Evolutionary conservation across 495 filamentous ascomycete genomes (phyloP).

Genomic region (Penicillium nucicola): DNA sequence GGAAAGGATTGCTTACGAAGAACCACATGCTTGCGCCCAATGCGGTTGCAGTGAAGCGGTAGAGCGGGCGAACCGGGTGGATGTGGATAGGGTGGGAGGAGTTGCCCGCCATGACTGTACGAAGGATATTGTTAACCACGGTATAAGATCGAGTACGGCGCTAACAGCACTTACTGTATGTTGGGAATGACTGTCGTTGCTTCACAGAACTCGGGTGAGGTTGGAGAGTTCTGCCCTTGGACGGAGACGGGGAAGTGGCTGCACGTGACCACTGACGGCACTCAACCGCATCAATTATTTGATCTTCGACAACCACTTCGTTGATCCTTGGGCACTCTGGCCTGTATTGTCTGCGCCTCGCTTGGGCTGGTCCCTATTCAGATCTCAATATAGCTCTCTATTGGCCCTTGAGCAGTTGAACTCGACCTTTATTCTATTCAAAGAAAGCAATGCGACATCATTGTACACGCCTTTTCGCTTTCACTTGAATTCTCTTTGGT

Average conservation of each 20-base stretch:
- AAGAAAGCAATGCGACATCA: conserved; percentile 1
- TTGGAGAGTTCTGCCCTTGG: conserved; percentile 6
- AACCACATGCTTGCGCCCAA: conserved; percentile 99
- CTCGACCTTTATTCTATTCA: not conserved
- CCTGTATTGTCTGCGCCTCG: not conserved
- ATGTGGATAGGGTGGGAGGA: conserved; percentile 65
- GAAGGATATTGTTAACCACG: conserved; percentile 3
- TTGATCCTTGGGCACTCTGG: not conserved
- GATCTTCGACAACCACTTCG: not conserved
- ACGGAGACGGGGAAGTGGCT: conserved; percentile 5
- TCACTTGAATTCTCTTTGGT: not conserved
- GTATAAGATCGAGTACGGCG: not conserved
- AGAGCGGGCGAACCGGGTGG: conserved; percentile 69
- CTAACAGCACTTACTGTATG: conserved; percentile 9
- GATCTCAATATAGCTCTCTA: conserved; percentile 1
- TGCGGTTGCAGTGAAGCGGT: conserved; percentile 79
- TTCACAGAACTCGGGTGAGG: conserved; percentile 10
- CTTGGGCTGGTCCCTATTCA: conserved; percentile 5
- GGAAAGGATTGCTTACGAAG: conserved; percentile 63
- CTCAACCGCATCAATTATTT: conserved; percentile 2
- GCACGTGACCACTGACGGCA: conserved; percentile 21
- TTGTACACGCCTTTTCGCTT: conserved; percentile 6
- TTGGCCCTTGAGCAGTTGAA: not conserved
- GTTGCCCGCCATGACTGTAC: conserved; percentile 52
- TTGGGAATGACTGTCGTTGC: conserved; percentile 6